Evolutionary conservation across 2,329 filamentous ascomycete genomes (phyloP).

Genomic region (Colletotrichum sp.): DNA sequence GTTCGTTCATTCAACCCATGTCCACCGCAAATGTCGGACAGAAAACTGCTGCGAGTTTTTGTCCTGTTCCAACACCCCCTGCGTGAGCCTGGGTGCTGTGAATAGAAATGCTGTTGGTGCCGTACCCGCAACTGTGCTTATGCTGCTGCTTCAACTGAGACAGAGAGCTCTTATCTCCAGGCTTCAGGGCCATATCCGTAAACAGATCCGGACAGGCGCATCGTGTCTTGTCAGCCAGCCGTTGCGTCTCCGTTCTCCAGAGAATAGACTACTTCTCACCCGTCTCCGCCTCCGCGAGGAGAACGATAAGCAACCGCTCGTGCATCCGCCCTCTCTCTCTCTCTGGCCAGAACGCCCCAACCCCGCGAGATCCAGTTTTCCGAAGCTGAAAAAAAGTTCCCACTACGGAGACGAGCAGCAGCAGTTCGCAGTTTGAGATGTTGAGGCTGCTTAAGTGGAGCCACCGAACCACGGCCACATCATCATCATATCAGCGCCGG

Average conservation of each 20-base stretch:
- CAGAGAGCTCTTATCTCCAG: neutral
- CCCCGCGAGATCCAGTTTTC: neutral
- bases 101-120: neutral
- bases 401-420: neutral
- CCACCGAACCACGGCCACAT: neutral
- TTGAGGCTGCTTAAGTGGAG: neutral
- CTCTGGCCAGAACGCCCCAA: neutral
- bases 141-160: neutral
- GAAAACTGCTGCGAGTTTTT: neutral
- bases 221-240: neutral
- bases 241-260: neutral
- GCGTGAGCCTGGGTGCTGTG: neutral
- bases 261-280: neutral
- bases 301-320: neutral
- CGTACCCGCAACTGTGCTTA: neutral
- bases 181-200: neutral
- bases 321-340: neutral
- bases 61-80: neutral
- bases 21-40: neutral
- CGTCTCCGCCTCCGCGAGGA: neutral
- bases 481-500: neutral
- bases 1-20: neutral
- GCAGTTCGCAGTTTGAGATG: neutral
- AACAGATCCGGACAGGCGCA: neutral
- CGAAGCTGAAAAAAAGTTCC: neutral